Conservation (phyloP, 768 basidiomycete species). For the Termitomyces titanicus region DNA sequence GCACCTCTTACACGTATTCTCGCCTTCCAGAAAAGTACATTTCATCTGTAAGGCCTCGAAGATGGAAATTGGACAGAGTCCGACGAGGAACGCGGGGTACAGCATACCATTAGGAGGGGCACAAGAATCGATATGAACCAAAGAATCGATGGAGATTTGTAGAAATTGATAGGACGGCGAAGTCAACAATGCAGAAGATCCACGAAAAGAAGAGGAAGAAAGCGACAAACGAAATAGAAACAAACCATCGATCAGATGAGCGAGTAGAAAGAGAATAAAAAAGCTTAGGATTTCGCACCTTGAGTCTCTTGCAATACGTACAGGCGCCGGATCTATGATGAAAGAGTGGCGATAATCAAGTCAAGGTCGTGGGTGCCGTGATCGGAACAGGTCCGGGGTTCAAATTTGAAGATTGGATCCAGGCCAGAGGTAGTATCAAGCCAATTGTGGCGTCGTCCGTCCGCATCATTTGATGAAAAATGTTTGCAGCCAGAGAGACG, state of each 20-base stretch:
- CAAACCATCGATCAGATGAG: constrained; percentile 16
- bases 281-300: constrained; percentile 46
- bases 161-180: constrained; percentile 9
- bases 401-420: too few species aligned
- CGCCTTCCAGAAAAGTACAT: constrained; percentile 72
- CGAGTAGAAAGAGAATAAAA: constrained; percentile 7
- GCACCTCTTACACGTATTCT: constrained; percentile 78
- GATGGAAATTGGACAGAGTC: not conserved
- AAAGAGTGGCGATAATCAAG: too few species aligned
- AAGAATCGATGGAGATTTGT: constrained; percentile 2
- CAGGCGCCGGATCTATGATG: constrained; percentile 81
- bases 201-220: constrained; percentile 6
- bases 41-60: constrained; percentile 59
- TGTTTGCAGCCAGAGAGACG: too few species aligned
- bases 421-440: too few species aligned
- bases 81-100: too few species aligned
- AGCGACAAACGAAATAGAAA: constrained; percentile 8
- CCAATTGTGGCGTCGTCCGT: too few species aligned
- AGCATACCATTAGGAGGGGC: not conserved
- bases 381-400: too few species aligned
- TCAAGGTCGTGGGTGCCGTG: too few species aligned
- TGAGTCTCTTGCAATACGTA: constrained; percentile 83
- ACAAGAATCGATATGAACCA: not conserved
- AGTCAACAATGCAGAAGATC: constrained; percentile 11
- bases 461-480: too few species aligned